phyloP scores from a whole-genome alignment of 495 filamentous ascomycete species.

The Acidomyces sp. region DNA sequence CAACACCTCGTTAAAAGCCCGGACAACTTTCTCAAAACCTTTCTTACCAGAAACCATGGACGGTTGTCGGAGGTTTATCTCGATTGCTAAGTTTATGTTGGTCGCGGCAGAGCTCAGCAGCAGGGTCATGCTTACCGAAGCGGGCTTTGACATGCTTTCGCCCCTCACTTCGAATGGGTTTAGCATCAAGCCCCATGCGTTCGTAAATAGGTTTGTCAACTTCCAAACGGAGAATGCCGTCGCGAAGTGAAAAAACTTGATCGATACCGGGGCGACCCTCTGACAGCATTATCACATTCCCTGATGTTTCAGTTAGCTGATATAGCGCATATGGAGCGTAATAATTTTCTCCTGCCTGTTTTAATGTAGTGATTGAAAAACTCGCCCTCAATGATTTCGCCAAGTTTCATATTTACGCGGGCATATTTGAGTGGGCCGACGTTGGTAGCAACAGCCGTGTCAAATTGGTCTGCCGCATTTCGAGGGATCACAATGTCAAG shows the following conservation, averaged over 20 bases:
- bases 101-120: neutral
- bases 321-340: neutral
- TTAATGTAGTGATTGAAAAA: constrained; percentile 88
- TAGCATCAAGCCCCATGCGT: constrained; percentile 66
- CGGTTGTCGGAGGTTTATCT: constrained; percentile 63
- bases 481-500: constrained; percentile 63
- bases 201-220: constrained; percentile 79
- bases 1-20: constrained; percentile 75
- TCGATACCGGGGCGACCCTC: constrained; percentile 70
- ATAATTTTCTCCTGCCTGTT: constrained; percentile 41
- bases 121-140: constrained; percentile 33
- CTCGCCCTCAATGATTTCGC: constrained; percentile 53
- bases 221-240: constrained; percentile 66
- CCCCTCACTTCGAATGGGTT: constrained; percentile 46
- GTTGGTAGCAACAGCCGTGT: constrained; percentile 35
- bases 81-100: constrained; percentile 44
- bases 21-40: constrained; percentile 71
- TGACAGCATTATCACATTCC: constrained; percentile 82
- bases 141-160: constrained; percentile 48
- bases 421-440: constrained; percentile 42
- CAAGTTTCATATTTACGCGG: constrained; percentile 61
- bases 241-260: constrained; percentile 58
- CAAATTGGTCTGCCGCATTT: constrained; percentile 45
- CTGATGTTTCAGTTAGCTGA: constrained; percentile 31
- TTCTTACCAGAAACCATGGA: constrained; percentile 88